Base-by-base conservation (phyloP, 108 stramenopile genomes). In the Pseudonitzschia pungens region DNA sequence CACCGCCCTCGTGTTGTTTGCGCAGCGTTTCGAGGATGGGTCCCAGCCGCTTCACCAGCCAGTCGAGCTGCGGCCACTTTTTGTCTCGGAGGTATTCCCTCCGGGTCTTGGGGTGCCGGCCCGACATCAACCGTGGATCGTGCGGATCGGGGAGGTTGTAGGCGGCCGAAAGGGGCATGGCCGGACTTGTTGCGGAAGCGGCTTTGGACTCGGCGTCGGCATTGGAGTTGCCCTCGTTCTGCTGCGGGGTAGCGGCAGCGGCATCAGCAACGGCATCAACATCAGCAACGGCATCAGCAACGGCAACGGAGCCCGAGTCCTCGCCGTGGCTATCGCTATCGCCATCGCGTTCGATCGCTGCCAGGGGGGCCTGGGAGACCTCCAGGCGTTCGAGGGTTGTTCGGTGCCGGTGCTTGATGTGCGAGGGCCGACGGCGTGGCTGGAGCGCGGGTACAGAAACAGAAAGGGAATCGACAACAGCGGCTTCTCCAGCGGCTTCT, bases 41-140 rank as follows among this genome's bases (percentile, higher is more conserved):
- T 75, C 43, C 40, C 40, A 87, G 63, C 28, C 83, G 43, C 64
- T 77, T 54, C 14, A 82, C 52, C 31, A 87, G 68, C 81, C 86
- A 84, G n/a, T 28, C 42, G 10, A 82, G 70, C 62, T 87, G 86
- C 50, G 81, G 71, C 28, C 74, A 72, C 54, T 87, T 87, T 42
- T 87, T 87, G 11, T 68, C 64, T 0, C 72, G 44, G 28, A 87
- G 52, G 58, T 87, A 87, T 40, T 87, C 81, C 1, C 26, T 50
- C 28, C 86, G 67, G 15, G 85, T 81, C n/a, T 69, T 43, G 27
- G 77, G 79, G 36, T 79, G 77, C 28, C 74, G 65, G 36, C 50
- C 59, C 10, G 85, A 86, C 59, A 68, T 24, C 2, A 68, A 7
- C 33, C 6, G 14, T 21, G 65, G 22, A 59, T 54, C 40, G 31